These are phyloP conservation scores for Colletotrichum australisinense DNA, from an alignment of 2,329 filamentous ascomycete species.

Conservation along the genomic window DNA sequence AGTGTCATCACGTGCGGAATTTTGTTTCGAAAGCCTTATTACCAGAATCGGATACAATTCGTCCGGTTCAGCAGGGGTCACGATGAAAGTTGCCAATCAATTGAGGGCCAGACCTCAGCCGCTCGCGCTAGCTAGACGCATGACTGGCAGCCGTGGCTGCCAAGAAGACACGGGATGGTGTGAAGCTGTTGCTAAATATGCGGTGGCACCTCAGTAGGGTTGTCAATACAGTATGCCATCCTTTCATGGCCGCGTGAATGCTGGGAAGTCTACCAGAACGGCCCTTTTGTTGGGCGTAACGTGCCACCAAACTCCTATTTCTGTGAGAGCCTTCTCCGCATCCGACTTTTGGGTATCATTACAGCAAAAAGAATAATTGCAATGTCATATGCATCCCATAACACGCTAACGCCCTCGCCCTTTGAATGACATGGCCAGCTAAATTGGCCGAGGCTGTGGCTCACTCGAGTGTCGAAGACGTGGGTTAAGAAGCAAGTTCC, in stretches of 20 bases:
- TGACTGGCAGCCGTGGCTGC: background rate
- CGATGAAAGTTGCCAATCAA: background rate
- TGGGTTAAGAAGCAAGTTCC: background rate
- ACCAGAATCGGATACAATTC: conserved; percentile 17
- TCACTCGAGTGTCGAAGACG: background rate
- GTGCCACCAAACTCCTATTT: background rate
- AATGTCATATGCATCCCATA: background rate
- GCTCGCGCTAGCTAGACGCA: conserved; percentile 19
- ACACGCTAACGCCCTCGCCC: background rate
- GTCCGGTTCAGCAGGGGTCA: conserved; percentile 15
- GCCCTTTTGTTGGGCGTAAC: background rate
- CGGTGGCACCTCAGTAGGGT: background rate
- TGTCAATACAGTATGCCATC: background rate
- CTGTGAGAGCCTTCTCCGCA: background rate
- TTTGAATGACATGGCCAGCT: too few species aligned
- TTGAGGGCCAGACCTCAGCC: conserved; percentile 9
- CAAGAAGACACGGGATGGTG: background rate
- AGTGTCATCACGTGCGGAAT: conserved; percentile 5
- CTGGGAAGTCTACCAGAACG: background rate
- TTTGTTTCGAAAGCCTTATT: background rate
- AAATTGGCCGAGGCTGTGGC: background rate
- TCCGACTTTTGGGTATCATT: conserved; percentile 32
- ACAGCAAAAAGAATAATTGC: conserved; percentile 24
- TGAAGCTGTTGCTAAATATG: background rate
- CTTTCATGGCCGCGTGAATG: background rate